A percentile compares a stretch with the other conserved stretches of the same genome.
phyloP scores from a whole-genome alignment of 208 protist genomes.

The Vickermania ingenoplastis region DNA sequence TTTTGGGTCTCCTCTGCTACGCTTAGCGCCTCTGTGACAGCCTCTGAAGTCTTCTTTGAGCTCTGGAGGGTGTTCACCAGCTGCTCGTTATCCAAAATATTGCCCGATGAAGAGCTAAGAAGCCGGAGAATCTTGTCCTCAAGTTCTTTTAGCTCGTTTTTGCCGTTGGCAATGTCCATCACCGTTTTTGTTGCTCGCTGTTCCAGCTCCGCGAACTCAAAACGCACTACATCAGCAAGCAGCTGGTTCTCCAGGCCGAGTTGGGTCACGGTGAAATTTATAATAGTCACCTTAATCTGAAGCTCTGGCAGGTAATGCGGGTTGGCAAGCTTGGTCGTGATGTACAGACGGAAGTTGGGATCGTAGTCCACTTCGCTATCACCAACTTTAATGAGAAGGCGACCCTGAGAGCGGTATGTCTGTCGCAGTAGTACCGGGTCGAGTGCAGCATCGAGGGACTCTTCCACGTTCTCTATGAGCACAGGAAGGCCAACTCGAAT shows the following conservation, averaged over 20 bases:
- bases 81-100: conserved; percentile 94
- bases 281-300: conserved; percentile 89
- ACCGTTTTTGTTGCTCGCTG: conserved; percentile 88
- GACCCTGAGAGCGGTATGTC: conserved; percentile 86
- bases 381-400: conserved; percentile 88
- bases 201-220: conserved; percentile 90
- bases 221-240: conserved; percentile 86
- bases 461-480: conserved; percentile 93
- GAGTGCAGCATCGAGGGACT: conserved; percentile 94
- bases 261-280: conserved; percentile 94
- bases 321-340: conserved; percentile 94
- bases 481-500: conserved; percentile 94
- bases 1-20: conserved; percentile 91
- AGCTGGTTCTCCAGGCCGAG: conserved; percentile 90
- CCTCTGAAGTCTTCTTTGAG: conserved; percentile 87
- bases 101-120: conserved; percentile 87
- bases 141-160: conserved; percentile 90
- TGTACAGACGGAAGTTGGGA: conserved; percentile 92
- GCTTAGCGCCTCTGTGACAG: conserved; percentile 82
- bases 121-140: conserved; percentile 92
- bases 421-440: conserved; percentile 94
- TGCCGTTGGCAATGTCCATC: conserved; percentile 91
- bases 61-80: conserved; percentile 93
- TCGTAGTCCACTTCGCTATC: conserved; percentile 94
- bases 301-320: conserved; percentile 94